Percentiles rank a stretch among this genome's conserved stretches.
Evolutionary conservation across 2,329 filamentous ascomycete species (phyloP).

Genomic region (Tolypocladium paradoxum): DNA sequence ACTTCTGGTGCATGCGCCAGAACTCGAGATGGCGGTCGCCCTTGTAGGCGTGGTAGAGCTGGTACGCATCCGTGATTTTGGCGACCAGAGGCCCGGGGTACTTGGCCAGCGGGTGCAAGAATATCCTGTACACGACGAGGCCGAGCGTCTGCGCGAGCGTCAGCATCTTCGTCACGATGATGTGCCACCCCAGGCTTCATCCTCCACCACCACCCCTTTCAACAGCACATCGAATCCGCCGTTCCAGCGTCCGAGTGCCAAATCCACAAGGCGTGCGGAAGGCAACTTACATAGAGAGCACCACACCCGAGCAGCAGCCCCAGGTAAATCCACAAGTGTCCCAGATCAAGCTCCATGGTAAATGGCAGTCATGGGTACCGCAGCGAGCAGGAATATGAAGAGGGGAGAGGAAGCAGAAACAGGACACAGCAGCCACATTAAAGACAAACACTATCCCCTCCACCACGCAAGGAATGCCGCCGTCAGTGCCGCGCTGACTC

Average conservation of each 20-base stretch:
- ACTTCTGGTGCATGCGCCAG: slow-evolving; percentile 57
- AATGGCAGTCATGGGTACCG: neutral
- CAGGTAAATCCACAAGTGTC: slow-evolving; percentile 30
- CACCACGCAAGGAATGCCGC: neutral
- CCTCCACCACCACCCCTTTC: neutral
- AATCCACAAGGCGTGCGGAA: neutral
- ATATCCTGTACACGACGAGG: slow-evolving; percentile 44
- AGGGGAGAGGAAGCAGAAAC: neutral
- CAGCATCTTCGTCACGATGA: neutral
- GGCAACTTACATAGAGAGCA: slow-evolving; percentile 29
- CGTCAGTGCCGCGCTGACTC: neutral
- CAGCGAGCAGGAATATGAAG: neutral
- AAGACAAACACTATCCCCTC: neutral
- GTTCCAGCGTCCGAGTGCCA: too few relatives aligned
- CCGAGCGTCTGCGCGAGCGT: slow-evolving; percentile 20
- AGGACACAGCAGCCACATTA: neutral
- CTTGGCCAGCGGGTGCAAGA: slow-evolving; percentile 53
- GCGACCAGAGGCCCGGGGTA: slow-evolving; percentile 55
- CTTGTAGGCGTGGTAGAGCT: slow-evolving; percentile 64
- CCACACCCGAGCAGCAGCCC: slow-evolving; percentile 23
- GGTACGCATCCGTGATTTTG: slow-evolving; percentile 52
- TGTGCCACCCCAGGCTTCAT: neutral
- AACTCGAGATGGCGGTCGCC: slow-evolving; percentile 67
- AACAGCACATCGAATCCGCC: too few relatives aligned
- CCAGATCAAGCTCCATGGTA: slow-evolving; percentile 16